Conservation (phyloP, 108 stramenopile species). For the Seminavis robusta region DNA sequence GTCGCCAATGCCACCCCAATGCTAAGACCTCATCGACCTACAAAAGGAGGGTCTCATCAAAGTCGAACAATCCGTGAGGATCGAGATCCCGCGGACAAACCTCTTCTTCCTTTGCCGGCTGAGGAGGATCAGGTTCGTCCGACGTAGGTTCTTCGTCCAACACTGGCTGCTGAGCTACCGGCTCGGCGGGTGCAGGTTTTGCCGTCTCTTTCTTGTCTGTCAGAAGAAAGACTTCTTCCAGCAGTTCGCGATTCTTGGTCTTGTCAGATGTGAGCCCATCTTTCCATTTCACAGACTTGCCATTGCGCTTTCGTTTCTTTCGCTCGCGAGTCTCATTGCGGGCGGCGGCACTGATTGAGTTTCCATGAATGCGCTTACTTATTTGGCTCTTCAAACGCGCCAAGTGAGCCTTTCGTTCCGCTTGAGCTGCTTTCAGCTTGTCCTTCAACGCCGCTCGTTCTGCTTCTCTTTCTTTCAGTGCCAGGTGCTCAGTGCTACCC, state of each 20-base stretch:
- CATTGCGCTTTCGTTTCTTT: constrained; percentile 3
- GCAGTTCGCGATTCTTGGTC: constrained; percentile 18
- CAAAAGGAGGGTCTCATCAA: no score
- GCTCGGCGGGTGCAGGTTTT: no score
- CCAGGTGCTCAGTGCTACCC: constrained; percentile 19
- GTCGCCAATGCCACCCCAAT: no score
- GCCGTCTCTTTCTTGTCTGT: neutral
- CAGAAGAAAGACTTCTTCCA: constrained; percentile 46
- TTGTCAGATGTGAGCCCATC: constrained; percentile 31
- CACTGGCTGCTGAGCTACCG: no score
- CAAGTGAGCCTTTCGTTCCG: constrained; percentile 13
- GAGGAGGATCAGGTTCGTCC: neutral
- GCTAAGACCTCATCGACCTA: no score
- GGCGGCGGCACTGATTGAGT: neutral
- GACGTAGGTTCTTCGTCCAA: constrained; percentile 8
- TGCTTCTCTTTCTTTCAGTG: constrained; percentile 17
- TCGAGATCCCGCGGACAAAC: no score
- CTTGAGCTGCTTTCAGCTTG: constrained; percentile 18
- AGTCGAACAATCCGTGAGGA: no score
- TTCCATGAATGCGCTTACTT: no score
- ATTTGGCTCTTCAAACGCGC: constrained; percentile 10
- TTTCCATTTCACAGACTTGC: constrained; percentile 39
- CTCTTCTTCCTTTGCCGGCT: constrained; percentile 4
- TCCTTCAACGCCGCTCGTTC: constrained; percentile 5
- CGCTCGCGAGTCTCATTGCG: neutral